Evolutionary conservation across 208 protist genomes (phyloP).

Genomic region (Lotmaria passim): DNA sequence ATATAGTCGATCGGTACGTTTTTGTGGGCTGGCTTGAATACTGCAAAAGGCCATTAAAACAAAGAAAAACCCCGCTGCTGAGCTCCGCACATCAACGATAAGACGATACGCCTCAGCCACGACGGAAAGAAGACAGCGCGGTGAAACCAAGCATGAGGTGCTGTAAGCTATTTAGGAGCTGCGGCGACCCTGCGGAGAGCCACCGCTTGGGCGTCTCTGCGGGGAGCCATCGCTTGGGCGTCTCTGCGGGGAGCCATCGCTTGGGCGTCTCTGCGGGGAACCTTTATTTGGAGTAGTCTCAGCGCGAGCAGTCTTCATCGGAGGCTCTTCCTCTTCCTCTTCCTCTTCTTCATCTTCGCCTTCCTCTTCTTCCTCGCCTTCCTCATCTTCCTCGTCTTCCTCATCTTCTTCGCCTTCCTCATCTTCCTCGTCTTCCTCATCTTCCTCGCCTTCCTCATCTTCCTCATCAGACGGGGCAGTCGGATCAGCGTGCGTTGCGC

Average conservation of each 20-base stretch:
- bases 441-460: constrained; percentile 41
- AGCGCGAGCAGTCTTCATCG: constrained; percentile 35
- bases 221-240: constrained; percentile 28
- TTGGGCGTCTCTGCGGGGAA: constrained; percentile 30
- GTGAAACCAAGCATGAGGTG: too few relatives aligned
- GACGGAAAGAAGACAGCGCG: neutral
- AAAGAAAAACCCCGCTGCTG: too few relatives aligned
- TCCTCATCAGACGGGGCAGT: constrained; percentile 45
- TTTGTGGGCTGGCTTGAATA: too few relatives aligned
- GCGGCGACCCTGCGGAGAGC: constrained; percentile 25
- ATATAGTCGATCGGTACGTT: too few relatives aligned
- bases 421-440: constrained; percentile 26
- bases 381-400: constrained; percentile 29
- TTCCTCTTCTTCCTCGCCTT: constrained; percentile 34
- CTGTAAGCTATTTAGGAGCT: too few relatives aligned
- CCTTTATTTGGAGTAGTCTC: constrained; percentile 28
- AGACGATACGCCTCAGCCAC: too few relatives aligned
- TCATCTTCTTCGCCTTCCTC: constrained; percentile 24
- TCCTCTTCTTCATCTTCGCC: constrained; percentile 22
- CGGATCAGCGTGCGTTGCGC: constrained; percentile 20
- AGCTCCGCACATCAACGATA: too few relatives aligned
- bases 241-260: constrained; percentile 26
- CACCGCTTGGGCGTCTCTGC: constrained; percentile 27
- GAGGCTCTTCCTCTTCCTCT: constrained; percentile 35
- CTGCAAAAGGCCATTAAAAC: too few relatives aligned